Base-by-base conservation (phyloP, 257 asterid genomes). In the Nyctanthes arbortristis region DNA sequence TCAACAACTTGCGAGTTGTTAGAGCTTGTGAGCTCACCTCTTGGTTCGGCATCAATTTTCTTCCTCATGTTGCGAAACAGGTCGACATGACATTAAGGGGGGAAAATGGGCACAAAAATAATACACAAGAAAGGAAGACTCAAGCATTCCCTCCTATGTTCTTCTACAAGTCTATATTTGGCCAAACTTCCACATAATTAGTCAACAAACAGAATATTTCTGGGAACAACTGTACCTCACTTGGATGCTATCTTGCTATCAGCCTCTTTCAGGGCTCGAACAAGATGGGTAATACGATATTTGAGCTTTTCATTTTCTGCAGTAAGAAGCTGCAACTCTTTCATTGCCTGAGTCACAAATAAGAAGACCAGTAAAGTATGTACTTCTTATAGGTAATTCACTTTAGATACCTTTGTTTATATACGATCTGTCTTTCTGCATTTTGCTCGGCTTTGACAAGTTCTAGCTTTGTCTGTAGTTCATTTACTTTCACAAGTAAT, bases 201-300 rank as follows among this genome's bases (percentile, higher is more conserved):
- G 16, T 52, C 59, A 52, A 20, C 5, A 22, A 43, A 43, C 55
- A n/a, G 55, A n/a, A n/a, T 45, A 45, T 2, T 5, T 22, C 55
- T 11, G 5, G 37, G 28, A 33, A 70, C 39, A 54, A 57, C 5
- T 39, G 13, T 49, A 79, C 96, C 87, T 71, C 77, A 77, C 67
- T 78, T 79, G 13, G 85, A 79, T 61, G 77, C 73, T 66, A 78
- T 28, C 70, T 81, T 77, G 75, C 74, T 35, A 67, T 79, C 84
- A 69, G 76, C 81, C 85, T 84, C 96, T 66, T 79, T 72, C 64
- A 87, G 60, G 0, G 93, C 91, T 68, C 85, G 81, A 66, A 85
- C 80, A 25, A 92, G 96, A 84, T 92, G 96, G 61, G 65, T 67
- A 56, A 87, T 74, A 34, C 90, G 96, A 60, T 92, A 89, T 52